Percentiles rank a stretch among this genome's conserved stretches.
phyloP scores from a whole-genome alignment of 73 alveolate genomes.

The Tetrahymena borealis region DNA sequence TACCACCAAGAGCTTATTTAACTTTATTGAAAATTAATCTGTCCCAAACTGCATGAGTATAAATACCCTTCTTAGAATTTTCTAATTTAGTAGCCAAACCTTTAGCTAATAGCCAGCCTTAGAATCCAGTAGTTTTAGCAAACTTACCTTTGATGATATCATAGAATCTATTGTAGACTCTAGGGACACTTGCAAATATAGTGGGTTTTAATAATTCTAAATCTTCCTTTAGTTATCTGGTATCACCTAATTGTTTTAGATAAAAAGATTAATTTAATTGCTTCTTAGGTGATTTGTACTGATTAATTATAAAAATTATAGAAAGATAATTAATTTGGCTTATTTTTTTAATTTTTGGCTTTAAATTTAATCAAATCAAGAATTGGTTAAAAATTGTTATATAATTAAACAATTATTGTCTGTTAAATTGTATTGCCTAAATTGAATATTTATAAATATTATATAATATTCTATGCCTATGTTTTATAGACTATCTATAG shows the following conservation, averaged over 20 bases:
- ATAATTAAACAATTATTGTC: too few species aligned
- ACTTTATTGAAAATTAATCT: constrained; percentile 42
- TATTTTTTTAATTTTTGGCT: too few species aligned
- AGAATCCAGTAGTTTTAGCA: constrained; percentile 49
- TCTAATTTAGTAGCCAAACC: constrained; percentile 65
- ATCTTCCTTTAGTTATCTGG: constrained; percentile 67
- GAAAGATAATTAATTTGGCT: too few species aligned
- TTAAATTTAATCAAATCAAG: too few species aligned
- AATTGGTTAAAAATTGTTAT: too few species aligned
- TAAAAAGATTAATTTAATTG: background rate
- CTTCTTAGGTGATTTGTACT: background rate
- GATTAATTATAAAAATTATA: too few species aligned
- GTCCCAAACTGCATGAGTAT: constrained; percentile 51
- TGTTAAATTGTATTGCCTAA: too few species aligned
- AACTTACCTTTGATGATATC: constrained; percentile 62
- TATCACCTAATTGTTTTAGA: constrained; percentile 59
- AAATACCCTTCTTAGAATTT: constrained; percentile 37
- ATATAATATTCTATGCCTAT: too few species aligned
- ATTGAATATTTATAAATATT: too few species aligned
- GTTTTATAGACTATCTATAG: too few species aligned
- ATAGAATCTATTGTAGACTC: constrained; percentile 57
- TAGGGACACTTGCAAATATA: constrained; percentile 25
- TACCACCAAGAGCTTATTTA: constrained; percentile 77
- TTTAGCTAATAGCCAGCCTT: constrained; percentile 54
- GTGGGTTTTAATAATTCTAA: constrained; percentile 64